Evolutionary conservation across 805 yeast genomes (phyloP).

Genomic region (Peterozyma toletana): DNA sequence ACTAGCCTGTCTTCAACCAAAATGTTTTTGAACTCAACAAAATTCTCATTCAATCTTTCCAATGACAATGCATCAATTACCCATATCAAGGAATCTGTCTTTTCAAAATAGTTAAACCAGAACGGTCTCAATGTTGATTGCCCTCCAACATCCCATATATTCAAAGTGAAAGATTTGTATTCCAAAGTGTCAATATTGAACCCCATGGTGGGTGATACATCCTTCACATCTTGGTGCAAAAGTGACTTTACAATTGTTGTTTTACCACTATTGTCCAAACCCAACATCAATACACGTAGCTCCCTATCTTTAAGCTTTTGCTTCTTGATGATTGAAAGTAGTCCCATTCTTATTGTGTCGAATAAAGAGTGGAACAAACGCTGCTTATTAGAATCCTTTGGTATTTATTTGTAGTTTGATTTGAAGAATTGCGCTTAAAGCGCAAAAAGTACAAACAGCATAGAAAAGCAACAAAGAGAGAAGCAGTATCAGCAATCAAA

Average conservation of each 20-base stretch:
- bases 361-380: no score
- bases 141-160: constrained; percentile 91
- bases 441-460: no score
- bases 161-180: constrained; percentile 36
- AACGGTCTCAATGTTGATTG: constrained; percentile 76
- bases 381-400: no score
- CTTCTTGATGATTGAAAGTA: constrained; percentile 70
- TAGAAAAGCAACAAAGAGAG: not conserved
- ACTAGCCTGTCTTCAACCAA: constrained; percentile 60
- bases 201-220: constrained; percentile 87
- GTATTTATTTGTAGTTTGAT: no score
- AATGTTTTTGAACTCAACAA: constrained; percentile 54
- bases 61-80: constrained; percentile 66
- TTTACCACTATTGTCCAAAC: constrained; percentile 89
- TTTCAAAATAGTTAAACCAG: constrained; percentile 92
- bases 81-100: constrained; percentile 75
- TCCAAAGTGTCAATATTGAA: constrained; percentile 65
- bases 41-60: constrained; percentile 59
- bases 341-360: constrained; percentile 50
- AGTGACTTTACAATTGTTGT: constrained; percentile 69
- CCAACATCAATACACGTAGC: constrained; percentile 66
- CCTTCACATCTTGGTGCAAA: constrained; percentile 38
- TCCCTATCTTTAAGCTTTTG: constrained; percentile 79
- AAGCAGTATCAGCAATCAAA: constrained; percentile 13
- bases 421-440: constrained; percentile 1